These are phyloP conservation scores for Fusarium torulosum DNA, from an alignment of 2,329 filamentous ascomycete genomes.

Conservation along the genomic window DNA sequence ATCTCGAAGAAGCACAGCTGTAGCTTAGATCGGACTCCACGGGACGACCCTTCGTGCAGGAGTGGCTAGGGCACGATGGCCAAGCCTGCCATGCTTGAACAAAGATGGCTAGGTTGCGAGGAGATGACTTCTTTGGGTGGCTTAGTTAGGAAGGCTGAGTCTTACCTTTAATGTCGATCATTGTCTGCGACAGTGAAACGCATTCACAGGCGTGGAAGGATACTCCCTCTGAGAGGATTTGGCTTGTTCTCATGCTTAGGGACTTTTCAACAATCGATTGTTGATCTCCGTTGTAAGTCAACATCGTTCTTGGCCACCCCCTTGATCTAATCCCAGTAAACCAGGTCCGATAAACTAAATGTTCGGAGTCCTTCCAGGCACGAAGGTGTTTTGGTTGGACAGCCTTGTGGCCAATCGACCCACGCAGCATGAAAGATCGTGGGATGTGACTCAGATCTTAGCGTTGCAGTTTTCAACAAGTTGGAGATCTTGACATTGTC, in stretches of 20 bases:
- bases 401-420: slow-evolving; percentile 2
- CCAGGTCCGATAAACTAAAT: not conserved
- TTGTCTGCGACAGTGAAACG: slow-evolving; percentile 3
- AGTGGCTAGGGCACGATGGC: slow-evolving; percentile 19
- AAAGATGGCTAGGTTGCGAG: slow-evolving; percentile 21
- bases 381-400: not conserved
- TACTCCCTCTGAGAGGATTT: slow-evolving; percentile 1
- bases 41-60: slow-evolving; percentile 46
- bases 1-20: slow-evolving; percentile 47
- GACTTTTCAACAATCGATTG: slow-evolving; percentile 22
- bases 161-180: slow-evolving; percentile 28
- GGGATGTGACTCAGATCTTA: slow-evolving; percentile 8
- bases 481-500: slow-evolving; percentile 11
- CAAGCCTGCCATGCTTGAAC: slow-evolving; percentile 9
- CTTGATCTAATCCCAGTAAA: not conserved
- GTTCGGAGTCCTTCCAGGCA: slow-evolving; percentile 4
- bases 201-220: not conserved
- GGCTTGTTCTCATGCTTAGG: slow-evolving; percentile 3
- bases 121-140: not conserved
- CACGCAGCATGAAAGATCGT: slow-evolving; percentile 3
- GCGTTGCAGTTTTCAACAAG: not conserved
- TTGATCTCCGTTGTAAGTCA: slow-evolving; percentile 22
- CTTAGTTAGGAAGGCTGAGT: slow-evolving; percentile 15
- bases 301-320: slow-evolving; percentile 8
- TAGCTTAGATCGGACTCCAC: slow-evolving; percentile 50